A percentile compares a stretch with the other conserved stretches of the same genome.
Evolutionary conservation across 179 eudicot genomes (phyloP).

Genomic region (Corrigiola litoralis): DNA sequence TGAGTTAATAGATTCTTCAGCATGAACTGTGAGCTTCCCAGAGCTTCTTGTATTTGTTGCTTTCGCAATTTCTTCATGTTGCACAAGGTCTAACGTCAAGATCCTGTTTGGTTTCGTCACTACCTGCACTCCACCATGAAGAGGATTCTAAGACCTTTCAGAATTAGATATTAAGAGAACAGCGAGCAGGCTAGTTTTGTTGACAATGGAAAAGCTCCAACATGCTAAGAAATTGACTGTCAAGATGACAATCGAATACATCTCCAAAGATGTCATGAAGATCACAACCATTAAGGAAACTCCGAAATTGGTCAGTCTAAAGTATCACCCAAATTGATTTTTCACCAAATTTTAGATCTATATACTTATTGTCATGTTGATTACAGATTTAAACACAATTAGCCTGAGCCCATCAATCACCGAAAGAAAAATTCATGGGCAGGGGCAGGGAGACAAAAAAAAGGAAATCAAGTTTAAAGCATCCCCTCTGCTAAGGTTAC

Average conservation of each 20-base stretch:
- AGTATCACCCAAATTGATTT: not conserved
- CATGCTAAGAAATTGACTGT: constrained; percentile 1
- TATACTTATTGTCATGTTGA: not conserved
- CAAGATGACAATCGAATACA: not conserved
- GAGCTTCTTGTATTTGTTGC: constrained; percentile 33
- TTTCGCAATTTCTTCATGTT: constrained; percentile 38
- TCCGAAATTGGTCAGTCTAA: not conserved
- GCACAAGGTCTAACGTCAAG: constrained; percentile 60
- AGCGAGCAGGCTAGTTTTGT: not conserved
- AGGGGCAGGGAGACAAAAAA: not conserved
- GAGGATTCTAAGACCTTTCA: not conserved
- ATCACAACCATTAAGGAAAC: not conserved
- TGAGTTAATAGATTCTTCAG: constrained; percentile 79
- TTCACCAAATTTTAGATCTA: not conserved
- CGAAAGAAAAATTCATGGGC: not conserved
- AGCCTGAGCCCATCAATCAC: not conserved
- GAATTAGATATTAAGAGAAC: not conserved
- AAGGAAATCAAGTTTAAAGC: not conserved
- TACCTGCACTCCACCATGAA: constrained; percentile 43
- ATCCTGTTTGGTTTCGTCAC: constrained; percentile 51
- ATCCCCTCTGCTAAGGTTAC: not conserved
- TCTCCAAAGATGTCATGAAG: not conserved
- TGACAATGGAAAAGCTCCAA: not conserved
- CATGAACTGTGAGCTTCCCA: constrained; percentile 72
- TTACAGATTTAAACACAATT: not conserved